Percentiles rank a stretch among this genome's conserved stretches.
Conservation (phyloP, 164 flowering plant species). For the Magnolia kwangsiensis region DNA sequence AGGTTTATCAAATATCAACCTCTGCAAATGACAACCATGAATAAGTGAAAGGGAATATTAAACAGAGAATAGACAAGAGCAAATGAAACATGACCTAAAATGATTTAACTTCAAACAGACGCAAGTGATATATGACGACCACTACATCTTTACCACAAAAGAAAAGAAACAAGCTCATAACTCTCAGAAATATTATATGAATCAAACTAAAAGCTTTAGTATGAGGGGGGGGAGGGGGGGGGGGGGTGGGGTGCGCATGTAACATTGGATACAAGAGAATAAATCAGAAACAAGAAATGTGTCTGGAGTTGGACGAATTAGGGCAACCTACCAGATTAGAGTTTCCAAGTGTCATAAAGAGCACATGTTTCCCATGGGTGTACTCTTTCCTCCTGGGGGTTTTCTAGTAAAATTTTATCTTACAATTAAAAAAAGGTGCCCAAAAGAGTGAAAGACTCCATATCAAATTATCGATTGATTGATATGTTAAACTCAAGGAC, state of each 20-base stretch:
- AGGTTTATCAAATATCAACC: constrained; percentile 79
- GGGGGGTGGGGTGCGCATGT: neutral
- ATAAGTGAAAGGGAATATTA: neutral
- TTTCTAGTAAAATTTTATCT: neutral
- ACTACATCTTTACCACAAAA: neutral
- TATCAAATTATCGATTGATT: neutral
- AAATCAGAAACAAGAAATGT: neutral
- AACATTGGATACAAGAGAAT: neutral
- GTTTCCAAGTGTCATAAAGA: neutral
- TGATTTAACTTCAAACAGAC: neutral
- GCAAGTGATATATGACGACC: neutral
- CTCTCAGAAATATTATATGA: neutral
- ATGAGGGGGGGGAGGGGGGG: neutral
- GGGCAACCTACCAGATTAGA: neutral
- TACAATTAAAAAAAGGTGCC: no score
- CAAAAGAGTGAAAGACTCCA: no score
- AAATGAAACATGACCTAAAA: neutral
- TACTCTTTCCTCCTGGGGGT: neutral
- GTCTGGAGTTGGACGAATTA: neutral
- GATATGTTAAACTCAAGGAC: neutral
- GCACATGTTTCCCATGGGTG: neutral
- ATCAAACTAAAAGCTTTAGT: neutral
- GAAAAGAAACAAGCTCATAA: neutral
- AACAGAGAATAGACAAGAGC: neutral
- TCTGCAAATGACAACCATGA: constrained; percentile 36